Conservation (phyloP, 1,284 basidiomycete species). For the Sporisorium scitamineum region DNA sequence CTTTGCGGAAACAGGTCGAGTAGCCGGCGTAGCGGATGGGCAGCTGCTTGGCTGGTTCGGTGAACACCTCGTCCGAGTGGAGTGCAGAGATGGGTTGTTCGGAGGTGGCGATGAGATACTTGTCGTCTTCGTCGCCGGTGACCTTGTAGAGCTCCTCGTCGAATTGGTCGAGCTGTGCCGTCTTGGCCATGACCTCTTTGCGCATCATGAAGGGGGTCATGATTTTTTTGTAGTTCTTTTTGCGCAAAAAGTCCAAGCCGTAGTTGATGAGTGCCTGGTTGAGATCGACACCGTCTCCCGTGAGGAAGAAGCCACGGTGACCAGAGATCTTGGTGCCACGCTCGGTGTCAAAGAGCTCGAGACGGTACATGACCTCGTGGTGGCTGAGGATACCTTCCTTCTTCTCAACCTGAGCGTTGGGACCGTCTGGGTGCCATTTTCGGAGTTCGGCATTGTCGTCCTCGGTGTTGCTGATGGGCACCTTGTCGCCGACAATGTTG, state of each 20-base stretch:
- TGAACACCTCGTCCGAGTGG: conserved; percentile 97
- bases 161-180: conserved; percentile 96
- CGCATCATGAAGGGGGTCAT: conserved; percentile 99
- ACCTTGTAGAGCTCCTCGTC: conserved; percentile 99
- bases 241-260: conserved; percentile 90
- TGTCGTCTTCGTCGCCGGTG: conserved; percentile 88
- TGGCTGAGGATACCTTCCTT: conserved; percentile 85
- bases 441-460: conserved; percentile 88
- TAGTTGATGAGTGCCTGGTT: conserved; percentile 97
- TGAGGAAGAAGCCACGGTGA: conserved; percentile 96
- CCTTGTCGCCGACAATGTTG: conserved; percentile 89
- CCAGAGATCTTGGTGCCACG: conserved; percentile 89
- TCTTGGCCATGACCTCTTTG: conserved; percentile 96
- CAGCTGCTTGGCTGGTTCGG: conserved; percentile 87
- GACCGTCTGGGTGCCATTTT: conserved; percentile 88
- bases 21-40: conserved; percentile 81
- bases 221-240: conserved; percentile 88
- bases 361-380: conserved; percentile 91
- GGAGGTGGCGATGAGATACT: conserved; percentile 98
- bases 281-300: conserved; percentile 93
- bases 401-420: conserved; percentile 74
- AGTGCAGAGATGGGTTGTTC: conserved; percentile 97
- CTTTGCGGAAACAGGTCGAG: conserved; percentile 98
- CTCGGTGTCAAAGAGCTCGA: conserved; percentile 96
- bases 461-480: conserved; percentile 89